phyloP scores from a whole-genome alignment of 2,329 filamentous ascomycete species.

The Xylariaceae sp. region DNA sequence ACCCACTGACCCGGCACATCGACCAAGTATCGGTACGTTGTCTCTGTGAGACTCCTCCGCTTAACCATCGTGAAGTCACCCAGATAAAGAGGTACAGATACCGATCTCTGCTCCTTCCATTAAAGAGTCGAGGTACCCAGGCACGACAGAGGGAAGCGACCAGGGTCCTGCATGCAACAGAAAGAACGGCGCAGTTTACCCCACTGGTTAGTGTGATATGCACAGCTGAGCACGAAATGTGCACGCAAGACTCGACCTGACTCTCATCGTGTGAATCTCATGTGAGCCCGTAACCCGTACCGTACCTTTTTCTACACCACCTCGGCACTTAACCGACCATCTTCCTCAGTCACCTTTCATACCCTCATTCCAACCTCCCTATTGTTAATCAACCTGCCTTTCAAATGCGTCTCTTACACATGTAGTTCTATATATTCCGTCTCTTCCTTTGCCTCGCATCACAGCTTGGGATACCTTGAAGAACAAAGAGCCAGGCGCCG shows the following conservation, averaged over 20 bases:
- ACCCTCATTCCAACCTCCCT: not conserved
- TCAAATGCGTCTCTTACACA: not conserved
- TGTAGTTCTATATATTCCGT: constrained; percentile 1
- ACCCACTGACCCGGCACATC: too few species aligned
- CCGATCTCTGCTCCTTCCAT: not conserved
- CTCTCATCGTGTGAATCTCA: too few species aligned
- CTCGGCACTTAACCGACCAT: not conserved
- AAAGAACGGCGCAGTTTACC: not conserved
- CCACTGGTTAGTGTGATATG: not conserved
- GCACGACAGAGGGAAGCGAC: not conserved
- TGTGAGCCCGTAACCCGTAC: too few species aligned
- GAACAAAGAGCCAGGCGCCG: constrained; percentile 1
- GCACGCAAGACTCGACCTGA: too few species aligned
- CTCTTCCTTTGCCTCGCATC: constrained; percentile 4
- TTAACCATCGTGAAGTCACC: too few species aligned
- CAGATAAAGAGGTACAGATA: not conserved
- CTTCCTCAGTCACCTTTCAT: not conserved
- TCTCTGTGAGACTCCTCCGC: too few species aligned
- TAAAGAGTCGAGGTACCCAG: too few species aligned
- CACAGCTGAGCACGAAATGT: too few species aligned
- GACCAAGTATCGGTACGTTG: too few species aligned
- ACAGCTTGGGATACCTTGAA: not conserved
- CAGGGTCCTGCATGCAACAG: not conserved
- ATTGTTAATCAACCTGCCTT: not conserved
- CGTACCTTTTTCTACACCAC: too few species aligned